Evolutionary conservation across 2,329 filamentous ascomycete genomes (phyloP), one percentile per base, ranked within the genome.

Genomic region (Stemphylium vesicarium): DNA sequence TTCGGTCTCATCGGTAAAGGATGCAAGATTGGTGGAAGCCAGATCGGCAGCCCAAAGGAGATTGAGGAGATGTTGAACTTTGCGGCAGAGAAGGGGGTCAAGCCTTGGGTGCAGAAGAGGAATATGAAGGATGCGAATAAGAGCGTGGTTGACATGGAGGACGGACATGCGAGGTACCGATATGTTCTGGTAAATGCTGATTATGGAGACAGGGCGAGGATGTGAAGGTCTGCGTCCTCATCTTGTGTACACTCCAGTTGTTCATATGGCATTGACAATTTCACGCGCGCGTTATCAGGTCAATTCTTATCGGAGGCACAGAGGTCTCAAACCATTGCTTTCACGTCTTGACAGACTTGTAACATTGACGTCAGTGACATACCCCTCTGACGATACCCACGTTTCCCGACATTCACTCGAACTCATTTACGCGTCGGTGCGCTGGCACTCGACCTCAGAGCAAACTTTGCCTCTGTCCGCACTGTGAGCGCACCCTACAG

Each of bases 1-100:
- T 86, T 84, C 63, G 76, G 81, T 3, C 74, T 91, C 53, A 85
- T 90, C 44, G 73, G 70, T 39, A 87, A 85, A 64, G 80, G 83
- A 0, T 75, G 75, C 40, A 79, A 76, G 61, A 69, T 81, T 49
- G 77, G 75, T 7, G 79, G 79, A 5, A 75, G 70, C 29, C 70
- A 75, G 57, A 78, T 85, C 56, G 84, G 84, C 2, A 75, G 79
- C n/a, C 85, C 85, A 0, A 68, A 67, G 39, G 82, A 88, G 62
- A 87, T 88, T 53, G 73, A 79, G 45, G 82, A 86, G 63, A 88
- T 89, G 86, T 64, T 89, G 52, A 62, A 82, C 51, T 79, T 88
- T 53, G 85, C 83, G 7, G 84, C 79, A 0, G 80, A 85, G 49
- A 82, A 86, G 73, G 79, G 80, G 7, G 75, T 88, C 33, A 80